These are phyloP conservation scores for Podochytrium sp. DNA, from an alignment of 192 early-diverging fungal genomes.

Conservation along the genomic window DNA sequence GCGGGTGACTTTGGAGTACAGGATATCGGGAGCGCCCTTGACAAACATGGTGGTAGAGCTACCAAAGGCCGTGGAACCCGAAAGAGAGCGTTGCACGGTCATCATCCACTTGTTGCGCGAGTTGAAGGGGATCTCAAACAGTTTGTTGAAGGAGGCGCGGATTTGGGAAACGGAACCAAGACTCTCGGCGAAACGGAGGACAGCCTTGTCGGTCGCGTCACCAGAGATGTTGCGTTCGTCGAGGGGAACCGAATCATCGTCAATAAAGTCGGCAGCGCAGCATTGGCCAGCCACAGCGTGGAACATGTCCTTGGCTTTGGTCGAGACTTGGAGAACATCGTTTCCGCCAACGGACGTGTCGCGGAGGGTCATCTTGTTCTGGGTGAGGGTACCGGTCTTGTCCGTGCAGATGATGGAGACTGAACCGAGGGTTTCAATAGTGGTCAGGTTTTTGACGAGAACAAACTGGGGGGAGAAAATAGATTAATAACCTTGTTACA, in stretches of 20 bases:
- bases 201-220: constrained; percentile 45
- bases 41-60: constrained; percentile 54
- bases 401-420: constrained; percentile 78
- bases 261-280: constrained; percentile 70
- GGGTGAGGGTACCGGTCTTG: constrained; percentile 93
- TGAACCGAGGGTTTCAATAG: constrained; percentile 87
- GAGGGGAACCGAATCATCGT: constrained; percentile 52
- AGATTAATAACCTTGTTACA: too few relatives aligned
- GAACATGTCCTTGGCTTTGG: not conserved
- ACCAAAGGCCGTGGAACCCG: not conserved
- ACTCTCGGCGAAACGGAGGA: constrained; percentile 38
- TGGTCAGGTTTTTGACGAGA: constrained; percentile 80
- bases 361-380: constrained; percentile 66
- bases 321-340: not conserved
- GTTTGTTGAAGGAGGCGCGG: constrained; percentile 52
- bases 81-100: constrained; percentile 56
- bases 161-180: constrained; percentile 38
- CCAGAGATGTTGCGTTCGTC: constrained; percentile 59
- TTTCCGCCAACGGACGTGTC: constrained; percentile 7
- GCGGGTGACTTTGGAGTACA: constrained; percentile 65
- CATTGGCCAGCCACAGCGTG: constrained; percentile 52
- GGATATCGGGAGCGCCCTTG: constrained; percentile 83
- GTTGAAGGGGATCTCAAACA: constrained; percentile 94
- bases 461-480: too few relatives aligned
- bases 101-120: constrained; percentile 89